Evolutionary conservation across 495 filamentous ascomycete species (phyloP).

Genomic region (Penicillium desertorum): DNA sequence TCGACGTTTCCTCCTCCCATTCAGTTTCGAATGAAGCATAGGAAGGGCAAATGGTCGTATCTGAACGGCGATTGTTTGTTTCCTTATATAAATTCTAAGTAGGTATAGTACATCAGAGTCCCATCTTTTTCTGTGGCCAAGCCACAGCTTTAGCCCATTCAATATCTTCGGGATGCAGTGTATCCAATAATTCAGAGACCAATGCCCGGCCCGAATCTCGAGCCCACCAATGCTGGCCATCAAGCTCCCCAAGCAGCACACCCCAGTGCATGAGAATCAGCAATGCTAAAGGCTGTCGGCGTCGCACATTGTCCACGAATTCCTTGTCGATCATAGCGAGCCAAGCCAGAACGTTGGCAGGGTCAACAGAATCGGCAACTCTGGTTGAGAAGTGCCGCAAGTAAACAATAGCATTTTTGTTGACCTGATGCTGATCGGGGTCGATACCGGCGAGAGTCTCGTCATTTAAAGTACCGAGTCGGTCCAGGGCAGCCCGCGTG

Average conservation of each 20-base stretch:
- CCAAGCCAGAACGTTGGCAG: slow-evolving; percentile 39
- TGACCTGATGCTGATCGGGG: slow-evolving; percentile 30
- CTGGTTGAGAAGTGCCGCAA: slow-evolving; percentile 34
- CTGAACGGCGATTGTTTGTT: no score
- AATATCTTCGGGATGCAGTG: slow-evolving; percentile 20
- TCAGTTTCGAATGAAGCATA: no score
- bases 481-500: slow-evolving; percentile 27
- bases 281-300: slow-evolving; percentile 33
- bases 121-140: slow-evolving; percentile 38
- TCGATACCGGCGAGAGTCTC: slow-evolving; percentile 23
- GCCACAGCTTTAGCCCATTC: slow-evolving; percentile 28
- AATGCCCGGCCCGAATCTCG: slow-evolving; percentile 33
- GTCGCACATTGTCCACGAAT: slow-evolving; percentile 33
- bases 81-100: neutral
- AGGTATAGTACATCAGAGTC: slow-evolving; percentile 18
- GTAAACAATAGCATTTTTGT: slow-evolving; percentile 31
- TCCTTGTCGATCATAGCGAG: slow-evolving; percentile 38
- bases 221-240: slow-evolving; percentile 42
- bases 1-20: no score
- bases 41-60: no score
- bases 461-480: slow-evolving; percentile 30
- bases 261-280: slow-evolving; percentile 45
- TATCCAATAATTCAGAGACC: slow-evolving; percentile 31
- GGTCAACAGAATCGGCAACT: slow-evolving; percentile 22
- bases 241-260: slow-evolving; percentile 34